Percentiles rank a stretch among this genome's conserved stretches.
phyloP scores from a whole-genome alignment of 257 asterid genomes.

The Nicotiana obtusifolia region DNA sequence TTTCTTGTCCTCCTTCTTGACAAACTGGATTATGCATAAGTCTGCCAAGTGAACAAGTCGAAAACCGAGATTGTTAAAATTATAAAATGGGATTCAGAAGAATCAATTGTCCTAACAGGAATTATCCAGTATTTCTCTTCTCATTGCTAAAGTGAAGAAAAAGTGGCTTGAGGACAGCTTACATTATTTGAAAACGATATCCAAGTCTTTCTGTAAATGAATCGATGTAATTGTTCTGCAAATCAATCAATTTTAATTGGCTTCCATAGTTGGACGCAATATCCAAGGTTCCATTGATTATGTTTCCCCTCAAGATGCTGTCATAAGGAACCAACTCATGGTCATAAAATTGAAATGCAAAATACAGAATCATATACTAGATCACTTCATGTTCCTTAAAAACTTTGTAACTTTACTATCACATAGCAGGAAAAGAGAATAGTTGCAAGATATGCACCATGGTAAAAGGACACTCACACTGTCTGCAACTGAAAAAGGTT shows the following conservation, averaged over 20 bases:
- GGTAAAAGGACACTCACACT: constrained; percentile 17
- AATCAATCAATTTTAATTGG: constrained; percentile 20
- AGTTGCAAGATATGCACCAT: background rate
- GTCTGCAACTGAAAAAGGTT: constrained; percentile 24
- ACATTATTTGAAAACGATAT: constrained; percentile 12
- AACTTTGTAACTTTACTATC: background rate
- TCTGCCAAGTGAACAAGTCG: constrained; percentile 27
- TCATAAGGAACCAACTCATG: background rate
- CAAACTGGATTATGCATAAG: constrained; percentile 59
- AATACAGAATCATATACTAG: background rate
- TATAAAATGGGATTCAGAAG: background rate
- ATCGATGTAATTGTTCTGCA: constrained; percentile 24
- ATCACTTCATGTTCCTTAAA: background rate
- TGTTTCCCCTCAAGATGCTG: constrained; percentile 22
- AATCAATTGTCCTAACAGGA: background rate
- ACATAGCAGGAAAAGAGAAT: background rate
- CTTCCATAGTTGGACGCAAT: constrained; percentile 15
- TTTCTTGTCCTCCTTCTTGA: constrained; percentile 25
- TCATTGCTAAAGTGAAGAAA: background rate
- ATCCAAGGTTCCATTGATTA: constrained; percentile 21
- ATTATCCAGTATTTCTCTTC: background rate
- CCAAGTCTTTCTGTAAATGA: background rate
- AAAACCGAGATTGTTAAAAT: background rate
- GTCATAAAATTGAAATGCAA: background rate
- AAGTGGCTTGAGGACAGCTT: constrained; percentile 10